Conservation (phyloP, 2,329 filamentous ascomycete genomes). For the Aspergillus persii region DNA sequence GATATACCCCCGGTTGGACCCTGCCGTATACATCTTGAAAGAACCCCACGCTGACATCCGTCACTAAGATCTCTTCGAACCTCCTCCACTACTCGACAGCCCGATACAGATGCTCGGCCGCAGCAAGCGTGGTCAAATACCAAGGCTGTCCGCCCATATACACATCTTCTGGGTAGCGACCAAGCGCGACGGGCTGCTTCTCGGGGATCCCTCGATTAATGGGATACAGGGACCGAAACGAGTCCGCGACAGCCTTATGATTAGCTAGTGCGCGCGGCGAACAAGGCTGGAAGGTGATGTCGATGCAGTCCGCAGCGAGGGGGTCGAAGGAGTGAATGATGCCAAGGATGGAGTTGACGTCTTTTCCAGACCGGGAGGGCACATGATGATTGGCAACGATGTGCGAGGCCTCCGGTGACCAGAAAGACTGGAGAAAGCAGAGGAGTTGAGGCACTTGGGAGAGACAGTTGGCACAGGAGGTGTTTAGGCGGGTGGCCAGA, state of each 20-base stretch:
- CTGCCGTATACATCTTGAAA: slow-evolving; percentile 64
- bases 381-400: slow-evolving; percentile 66
- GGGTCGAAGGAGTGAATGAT: slow-evolving; percentile 45
- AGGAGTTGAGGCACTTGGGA: slow-evolving; percentile 67
- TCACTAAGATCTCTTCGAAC: slow-evolving; percentile 63
- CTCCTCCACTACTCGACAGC: slow-evolving; percentile 70
- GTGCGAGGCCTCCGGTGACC: slow-evolving; percentile 55
- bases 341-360: slow-evolving; percentile 64
- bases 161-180: slow-evolving; percentile 68
- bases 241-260: slow-evolving; percentile 72
- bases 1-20: slow-evolving; percentile 64
- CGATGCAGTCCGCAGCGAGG: slow-evolving; percentile 29
- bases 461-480: slow-evolving; percentile 60
- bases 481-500: slow-evolving; percentile 63
- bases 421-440: slow-evolving; percentile 73
- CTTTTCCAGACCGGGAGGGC: slow-evolving; percentile 62
- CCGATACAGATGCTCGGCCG: slow-evolving; percentile 77
- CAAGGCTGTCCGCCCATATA: slow-evolving; percentile 81
- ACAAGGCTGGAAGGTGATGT: slow-evolving; percentile 72
- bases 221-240: slow-evolving; percentile 68
- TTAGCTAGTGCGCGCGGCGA: slow-evolving; percentile 67
- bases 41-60: slow-evolving; percentile 64
- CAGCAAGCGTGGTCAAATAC: slow-evolving; percentile 72
- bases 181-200: slow-evolving; percentile 44
- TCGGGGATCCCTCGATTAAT: slow-evolving; percentile 44